Conservation (phyloP, 106 monocot genomes). For the Dendrobium officinale region DNA sequence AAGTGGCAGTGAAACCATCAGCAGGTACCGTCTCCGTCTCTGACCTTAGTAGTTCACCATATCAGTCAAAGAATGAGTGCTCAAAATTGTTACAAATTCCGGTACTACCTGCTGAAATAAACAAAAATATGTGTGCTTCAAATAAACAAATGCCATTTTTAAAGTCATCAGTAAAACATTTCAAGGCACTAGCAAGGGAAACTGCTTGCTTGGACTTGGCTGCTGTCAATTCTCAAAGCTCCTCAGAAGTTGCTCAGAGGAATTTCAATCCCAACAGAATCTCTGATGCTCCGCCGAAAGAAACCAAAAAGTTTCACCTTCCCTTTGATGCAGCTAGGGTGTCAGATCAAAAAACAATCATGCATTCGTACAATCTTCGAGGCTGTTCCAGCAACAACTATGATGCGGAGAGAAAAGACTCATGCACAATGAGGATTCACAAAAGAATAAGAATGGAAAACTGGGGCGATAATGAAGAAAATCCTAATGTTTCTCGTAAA, state of each 20-base stretch:
- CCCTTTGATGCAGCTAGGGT: background rate
- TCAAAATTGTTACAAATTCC: slow-evolving; percentile 9
- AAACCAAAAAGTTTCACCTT: slow-evolving; percentile 11
- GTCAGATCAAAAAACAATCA: slow-evolving; percentile 1
- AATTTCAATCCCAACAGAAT: background rate
- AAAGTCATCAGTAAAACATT: slow-evolving; percentile 17
- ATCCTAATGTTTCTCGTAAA: background rate
- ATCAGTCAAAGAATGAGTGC: slow-evolving; percentile 11
- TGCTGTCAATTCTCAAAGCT: background rate
- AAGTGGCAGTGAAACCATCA: slow-evolving; percentile 5
- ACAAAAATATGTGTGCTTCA: slow-evolving; percentile 11
- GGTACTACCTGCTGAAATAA: background rate
- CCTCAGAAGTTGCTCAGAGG: slow-evolving; percentile 1
- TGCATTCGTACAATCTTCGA: background rate
- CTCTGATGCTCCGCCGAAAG: slow-evolving; percentile 3
- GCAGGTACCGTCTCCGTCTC: slow-evolving; percentile 4
- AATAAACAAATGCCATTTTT: slow-evolving; percentile 6
- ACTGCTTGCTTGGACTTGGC: background rate
- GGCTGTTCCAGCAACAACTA: background rate
- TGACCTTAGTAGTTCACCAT: slow-evolving; percentile 18
- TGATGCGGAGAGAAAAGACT: background rate
- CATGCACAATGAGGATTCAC: slow-evolving; percentile 7
- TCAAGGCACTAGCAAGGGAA: slow-evolving; percentile 27
- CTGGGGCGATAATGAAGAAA: slow-evolving; percentile 10
- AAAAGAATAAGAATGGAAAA: slow-evolving; percentile 37